Base-by-base conservation (phyloP, 2,329 filamentous ascomycete species). In the Neonectria magnoliae region DNA sequence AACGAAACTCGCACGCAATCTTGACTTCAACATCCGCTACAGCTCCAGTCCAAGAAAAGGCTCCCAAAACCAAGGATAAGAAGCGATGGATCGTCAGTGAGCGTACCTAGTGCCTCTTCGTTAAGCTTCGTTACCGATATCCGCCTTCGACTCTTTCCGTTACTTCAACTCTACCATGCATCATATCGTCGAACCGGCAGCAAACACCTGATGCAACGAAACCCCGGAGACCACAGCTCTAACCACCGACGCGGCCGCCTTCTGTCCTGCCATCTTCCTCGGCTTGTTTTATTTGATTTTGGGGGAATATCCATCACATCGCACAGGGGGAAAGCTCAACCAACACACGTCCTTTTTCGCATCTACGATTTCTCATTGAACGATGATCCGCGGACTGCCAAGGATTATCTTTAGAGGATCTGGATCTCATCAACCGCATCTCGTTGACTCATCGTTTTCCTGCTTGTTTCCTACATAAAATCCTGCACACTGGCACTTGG, bases 1-100 rank as follows among this genome's bases (percentile, higher is more conserved):
- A 75, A 56, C 70, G 72, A 60, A 67, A 72, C 62, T 74, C 72
- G 5, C 67, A 71, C 27, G 70, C 65, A 25, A 47, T 71, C 25
- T 69, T 76, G 60, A 68, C 73, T 20, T 64, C 71, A 4, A 63
- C 52, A n/a, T 53, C 71, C 13, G 66, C 59, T 6, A 55, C 64
- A 6, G 50, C 61, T 11, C 66, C 61, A 8, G 60, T 48, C 18
- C 14, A 65, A n/a, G 69, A 71, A 63, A 63, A 73, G 7, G 79
- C 78, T 60, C 71, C 76, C 14, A 80, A 81, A 66, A 71, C 76
- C 10, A 78, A 64, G 55, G 76, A 79, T 54, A 83, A 82, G 75
- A 85, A 81, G 79, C 84, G 80, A 75, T 85, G 84, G 83, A 76
- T 76, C 20, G 80, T 84, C 53, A 77, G 70, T 18, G 73, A 80